Evolutionary conservation across 345 rosid species (phyloP), one percentile per base, ranked within the genome.

Genomic region (Camelina sativa): DNA sequence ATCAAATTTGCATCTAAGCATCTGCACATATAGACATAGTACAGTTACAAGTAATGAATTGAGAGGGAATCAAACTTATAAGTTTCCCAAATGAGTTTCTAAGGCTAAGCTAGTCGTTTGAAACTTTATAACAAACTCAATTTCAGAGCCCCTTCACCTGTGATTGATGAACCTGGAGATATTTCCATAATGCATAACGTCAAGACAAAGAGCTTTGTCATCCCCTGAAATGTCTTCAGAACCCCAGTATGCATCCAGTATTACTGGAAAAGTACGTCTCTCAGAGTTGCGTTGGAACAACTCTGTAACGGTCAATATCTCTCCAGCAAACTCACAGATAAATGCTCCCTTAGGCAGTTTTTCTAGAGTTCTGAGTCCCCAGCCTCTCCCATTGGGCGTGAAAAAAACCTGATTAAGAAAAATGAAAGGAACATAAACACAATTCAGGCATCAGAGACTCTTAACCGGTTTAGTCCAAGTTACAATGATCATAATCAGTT

Each of bases 111-210:
- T 67, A 17, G 58, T 56, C n/a, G 2, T 57, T 57, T 73, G 11
- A 55, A 63, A 57, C 25, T 47, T 58, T n/a, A 52, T 20, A 65
- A 25, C 17, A 66, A 66, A 74, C 7, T 55, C 63, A 41, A 55
- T 53, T 53, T n/a, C 25, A 53, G 41, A 69, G 12, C 11, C 48
- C 20, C 17, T 53, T 34, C 77, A 93, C 98, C 98, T 89, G 81
- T 93, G 98, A 81, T 89, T 93, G 58, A 93, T 85, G 69, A 91
- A 93, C 83, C 98, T 85, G 17, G 97, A 91, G 73, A 88, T 87
- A 76, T 93, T 93, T 72, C 98, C 98, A 81, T 84, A 84, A 32
- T 52, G 77, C 1, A 87, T 82, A 13, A 92, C 96, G 16, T 93
- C 98, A 80, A 93, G 78, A 82, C 94, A 89, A 34, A 93, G 89